These are phyloP conservation scores for Phytophthora megakarya DNA, from an alignment of 352 stramenopile species.

Conservation along the genomic window DNA sequence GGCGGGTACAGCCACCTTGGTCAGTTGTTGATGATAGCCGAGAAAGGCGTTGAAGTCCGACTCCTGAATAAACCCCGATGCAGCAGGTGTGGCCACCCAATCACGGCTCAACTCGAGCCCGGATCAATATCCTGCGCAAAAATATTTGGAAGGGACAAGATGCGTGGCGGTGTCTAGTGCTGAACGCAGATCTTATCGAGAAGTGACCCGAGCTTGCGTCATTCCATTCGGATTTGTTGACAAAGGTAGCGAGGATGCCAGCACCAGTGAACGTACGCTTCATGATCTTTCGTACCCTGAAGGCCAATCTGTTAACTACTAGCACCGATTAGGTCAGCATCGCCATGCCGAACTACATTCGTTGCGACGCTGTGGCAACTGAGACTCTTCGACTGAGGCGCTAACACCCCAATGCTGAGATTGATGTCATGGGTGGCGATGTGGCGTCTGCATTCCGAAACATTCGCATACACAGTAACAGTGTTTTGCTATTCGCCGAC, in stretches of 20 bases:
- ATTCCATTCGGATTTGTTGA: too few species aligned
- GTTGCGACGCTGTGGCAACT: conserved; percentile 18
- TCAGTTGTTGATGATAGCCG: neutral
- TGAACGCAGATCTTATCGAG: conserved; percentile 25
- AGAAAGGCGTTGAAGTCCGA: conserved; percentile 1
- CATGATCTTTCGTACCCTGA: conserved; percentile 17
- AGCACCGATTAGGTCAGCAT: conserved; percentile 22
- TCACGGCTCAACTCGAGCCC: too few species aligned
- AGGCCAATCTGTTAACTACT: conserved; percentile 18
- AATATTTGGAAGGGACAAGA: conserved; percentile 32
- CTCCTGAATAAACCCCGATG: neutral
- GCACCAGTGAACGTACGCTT: too few species aligned
- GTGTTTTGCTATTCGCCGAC: conserved; percentile 14
- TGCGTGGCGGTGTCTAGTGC: conserved; percentile 15
- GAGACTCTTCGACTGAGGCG: conserved; percentile 11
- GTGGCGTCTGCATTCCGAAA: conserved; percentile 1
- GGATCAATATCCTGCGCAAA: conserved; percentile 25
- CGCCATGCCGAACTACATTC: conserved; percentile 19
- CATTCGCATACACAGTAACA: conserved; percentile 21
- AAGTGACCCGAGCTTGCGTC: conserved; percentile 20
- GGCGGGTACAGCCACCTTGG: too few species aligned
- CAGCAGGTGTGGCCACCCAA: conserved; percentile 9
- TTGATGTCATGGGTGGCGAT: conserved; percentile 13
- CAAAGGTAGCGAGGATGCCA: too few species aligned
- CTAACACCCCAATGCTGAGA: neutral